Base-by-base conservation (phyloP, 1,284 basidiomycete species). In the Ganoderma sinense region DNA sequence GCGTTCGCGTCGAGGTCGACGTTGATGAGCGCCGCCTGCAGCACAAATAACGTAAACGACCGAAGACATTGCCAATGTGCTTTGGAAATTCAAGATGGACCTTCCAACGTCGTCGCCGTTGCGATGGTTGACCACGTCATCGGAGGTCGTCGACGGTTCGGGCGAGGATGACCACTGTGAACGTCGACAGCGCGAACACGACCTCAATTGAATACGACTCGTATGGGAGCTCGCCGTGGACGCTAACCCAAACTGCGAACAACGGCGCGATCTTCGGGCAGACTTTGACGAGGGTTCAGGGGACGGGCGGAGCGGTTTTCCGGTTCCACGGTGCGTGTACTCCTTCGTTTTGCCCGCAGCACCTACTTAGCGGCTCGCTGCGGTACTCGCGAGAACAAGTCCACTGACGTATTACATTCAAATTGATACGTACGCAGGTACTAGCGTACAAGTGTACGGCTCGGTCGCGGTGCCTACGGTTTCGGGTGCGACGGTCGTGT, bases 101-200 rank as follows among this genome's bases (percentile, higher is more conserved):
- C 11, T 33, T 55, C 31, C 45, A 23, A 23, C 45, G 45, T 23
- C n/a, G 16, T 10, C n/a, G 45, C 16, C 41, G 16, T 5, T 45
- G 43, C 43, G 14, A 41, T 16, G 14, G 43, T 45, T 48, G 45
- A 48, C n/a, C 45, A 36, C 36, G 36, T 36, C 36, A 36, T 11
- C 45, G 5, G n/a, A 13, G 43, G 18, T 11, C 53, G 26, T 29
- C 53, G 16, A 29, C 53, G 51, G 51, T 33, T 55, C 53, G 18
- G 56, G 33, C 59, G 40, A 58, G 39, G 41, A 71, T 71, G 67
- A 36, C 67, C 20, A 55, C 66, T 20, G 67, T 71, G 14, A 71
- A 66, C 56, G 67, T 71, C 41, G 70, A 71, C 62, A 69, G 63
- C 59, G 70, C 68, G 43, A 65, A 71, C 59, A 71, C 70, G 56